Evolutionary conservation across 1,139 yeast genomes (phyloP).

Genomic region (Petasospora rhodanensis): DNA sequence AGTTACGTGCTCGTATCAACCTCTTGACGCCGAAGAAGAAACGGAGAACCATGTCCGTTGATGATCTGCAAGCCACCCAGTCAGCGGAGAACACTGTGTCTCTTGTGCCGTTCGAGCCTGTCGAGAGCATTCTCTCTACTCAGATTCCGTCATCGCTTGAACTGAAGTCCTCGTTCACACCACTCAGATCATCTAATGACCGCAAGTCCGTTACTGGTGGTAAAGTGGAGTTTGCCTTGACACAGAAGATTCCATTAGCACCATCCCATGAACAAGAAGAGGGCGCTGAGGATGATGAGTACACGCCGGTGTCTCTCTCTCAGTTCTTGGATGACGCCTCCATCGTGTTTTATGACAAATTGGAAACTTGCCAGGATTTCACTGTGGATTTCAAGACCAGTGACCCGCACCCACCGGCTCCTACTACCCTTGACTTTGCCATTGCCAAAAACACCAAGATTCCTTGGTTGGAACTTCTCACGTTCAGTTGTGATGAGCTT

Average conservation of each 20-base stretch:
- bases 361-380: slow-evolving; percentile 36
- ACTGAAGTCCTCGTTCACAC: slow-evolving; percentile 21
- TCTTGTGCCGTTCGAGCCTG: slow-evolving; percentile 7
- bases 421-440: slow-evolving; percentile 18
- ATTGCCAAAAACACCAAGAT: slow-evolving; percentile 27
- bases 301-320: slow-evolving; percentile 35
- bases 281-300: slow-evolving; percentile 8
- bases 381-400: slow-evolving; percentile 19
- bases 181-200: slow-evolving; percentile 18
- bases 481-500: slow-evolving; percentile 52
- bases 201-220: slow-evolving; percentile 14
- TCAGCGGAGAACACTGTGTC: too few species aligned
- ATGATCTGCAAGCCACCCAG: too few species aligned
- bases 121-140: slow-evolving; percentile 7
- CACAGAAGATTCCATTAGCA: slow-evolving; percentile 20
- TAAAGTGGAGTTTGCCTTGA: slow-evolving; percentile 16
- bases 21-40: slow-evolving; percentile 24
- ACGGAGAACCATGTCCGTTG: slow-evolving; percentile 16
- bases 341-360: slow-evolving; percentile 48
- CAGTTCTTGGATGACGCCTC: slow-evolving; percentile 45
- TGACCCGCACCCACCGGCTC: slow-evolving; percentile 5
- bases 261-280: slow-evolving; percentile 20
- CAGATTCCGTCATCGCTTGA: slow-evolving; percentile 13
- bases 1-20: slow-evolving; percentile 21
- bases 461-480: slow-evolving; percentile 43